Percentiles rank a stretch among this genome's conserved stretches.
Evolutionary conservation across 257 asterid genomes (phyloP).

Genomic region (Penstemon davidsonii): DNA sequence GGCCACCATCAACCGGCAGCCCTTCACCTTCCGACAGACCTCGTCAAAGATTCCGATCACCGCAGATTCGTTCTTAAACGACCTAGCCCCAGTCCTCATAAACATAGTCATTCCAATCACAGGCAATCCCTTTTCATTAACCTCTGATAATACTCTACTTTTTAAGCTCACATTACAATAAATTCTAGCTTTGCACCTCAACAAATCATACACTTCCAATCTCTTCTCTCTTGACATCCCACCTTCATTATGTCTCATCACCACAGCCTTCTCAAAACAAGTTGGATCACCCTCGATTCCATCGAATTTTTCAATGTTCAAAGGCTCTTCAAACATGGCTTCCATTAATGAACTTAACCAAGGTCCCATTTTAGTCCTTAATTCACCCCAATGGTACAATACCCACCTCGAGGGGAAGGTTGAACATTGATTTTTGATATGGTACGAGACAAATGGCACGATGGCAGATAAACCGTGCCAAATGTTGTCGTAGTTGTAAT

Average conservation of each 20-base stretch:
- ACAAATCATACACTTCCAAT: constrained; percentile 54
- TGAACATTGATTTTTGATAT: constrained; percentile 37
- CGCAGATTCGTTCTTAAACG: constrained; percentile 60
- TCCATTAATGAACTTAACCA: constrained; percentile 59
- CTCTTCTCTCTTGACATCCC: constrained; percentile 72
- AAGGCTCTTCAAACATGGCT: constrained; percentile 48
- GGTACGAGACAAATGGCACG: constrained; percentile 71
- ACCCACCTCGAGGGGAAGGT: constrained; percentile 50
- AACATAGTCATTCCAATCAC: constrained; percentile 65
- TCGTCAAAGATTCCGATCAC: constrained; percentile 49
- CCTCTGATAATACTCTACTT: constrained; percentile 10
- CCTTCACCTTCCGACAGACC: constrained; percentile 47
- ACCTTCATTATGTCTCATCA: constrained; percentile 85
- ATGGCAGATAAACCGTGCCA: constrained; percentile 76
- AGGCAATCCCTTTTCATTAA: constrained; percentile 7
- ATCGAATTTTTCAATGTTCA: constrained; percentile 39
- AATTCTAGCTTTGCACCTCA: constrained; percentile 66
- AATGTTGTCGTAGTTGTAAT: constrained; percentile 65
- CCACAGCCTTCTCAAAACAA: constrained; percentile 66
- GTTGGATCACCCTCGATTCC: constrained; percentile 17
- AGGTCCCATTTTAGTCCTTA: constrained; percentile 55
- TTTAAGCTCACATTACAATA: constrained; percentile 47
- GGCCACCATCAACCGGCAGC: constrained; percentile 59
- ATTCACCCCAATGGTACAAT: constrained; percentile 77
- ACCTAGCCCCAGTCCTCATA: constrained; percentile 68